Base-by-base conservation (phyloP, 1,284 basidiomycete genomes). In the Wolfiporia cocos region DNA sequence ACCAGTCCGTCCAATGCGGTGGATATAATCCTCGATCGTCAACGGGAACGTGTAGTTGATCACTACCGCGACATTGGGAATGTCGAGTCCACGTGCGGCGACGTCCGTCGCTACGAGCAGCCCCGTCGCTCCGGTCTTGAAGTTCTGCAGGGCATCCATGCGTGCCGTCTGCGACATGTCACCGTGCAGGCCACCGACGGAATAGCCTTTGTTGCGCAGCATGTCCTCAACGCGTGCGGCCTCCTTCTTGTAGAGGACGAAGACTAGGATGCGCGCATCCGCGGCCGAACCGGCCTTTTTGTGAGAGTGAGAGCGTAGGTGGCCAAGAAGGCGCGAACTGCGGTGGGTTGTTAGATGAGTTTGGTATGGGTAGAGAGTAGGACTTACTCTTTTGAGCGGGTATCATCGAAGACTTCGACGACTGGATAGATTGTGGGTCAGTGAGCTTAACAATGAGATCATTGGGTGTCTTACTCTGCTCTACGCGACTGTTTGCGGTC, bases 171-270 rank as follows among this genome's bases (percentile, higher is more conserved):
- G 96, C 17, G 83, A 78, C 76, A 98, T 76, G 63, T 99, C 94
- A 2, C 95, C 95, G 59, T 97, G 93, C 41, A 98, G 75, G 3
- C 86, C 86, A 5, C 81, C 85, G n/a, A 96, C 93, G 32, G 77
- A 68, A 70, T 87, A 95, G 3, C 92, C 92, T 29, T 84, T 80
- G 33, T 82, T 71, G 41, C 74, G 70, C 15, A 99, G 78, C 52
- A 81, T 89, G 54, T 78, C 71, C 61, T 94, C 92, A 3, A 99
- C 82, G 14, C 96, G 78, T 35, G 89, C 78, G 1, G 94, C 91
- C 66, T 99, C 93, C 63, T 93, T 95, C 69, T 99, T 99, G 74
- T 99, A 99, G 35, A 99, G 73, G 1, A 90, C 95, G 63, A 99
- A 99, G 34, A 99, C 80, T 34, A 99, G 79, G 46, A 93, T 81